Evolutionary conservation across 345 rosid species (phyloP), one percentile per base, ranked within the genome.

Genomic region (Rhodamnia argentea): DNA sequence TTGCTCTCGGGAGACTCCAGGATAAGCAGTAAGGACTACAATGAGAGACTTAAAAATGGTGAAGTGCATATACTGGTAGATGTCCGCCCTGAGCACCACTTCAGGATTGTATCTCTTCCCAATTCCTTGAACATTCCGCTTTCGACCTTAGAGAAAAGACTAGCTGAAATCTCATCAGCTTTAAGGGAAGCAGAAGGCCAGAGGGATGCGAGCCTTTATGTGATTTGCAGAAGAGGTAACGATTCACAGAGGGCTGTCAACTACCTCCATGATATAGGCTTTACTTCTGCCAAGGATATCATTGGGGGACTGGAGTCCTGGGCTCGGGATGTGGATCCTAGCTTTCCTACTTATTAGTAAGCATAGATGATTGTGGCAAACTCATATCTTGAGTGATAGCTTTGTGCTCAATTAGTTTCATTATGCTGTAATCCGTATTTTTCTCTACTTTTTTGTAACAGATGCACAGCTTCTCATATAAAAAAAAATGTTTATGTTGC

Each of bases 231-330:
- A 90, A 95, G 99, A 44, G 99, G 99, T 84, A 97, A 97, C 18
- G 96, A 96, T 89, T 97, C 99, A 53, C 99, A 97, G 90, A 94
- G 95, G 86, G 99, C 99, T 23, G 99, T 97, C 74, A 89, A 96
- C 56, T 86, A 87, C 83, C 93, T 96, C 82, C 95, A 91, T 55
- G 91, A 90, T 23, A 83, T 85, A 54, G 99, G 99, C 81, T 92
- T 94, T 57, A 23, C 78, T 84, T 89, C 92, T 15, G 99, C 96
- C 22, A 95, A 86, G 87, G 99, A 96, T 87, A 93, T 97, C 64
- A 83, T 93, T 16, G 99, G 99, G 54, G 99, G 99, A 14, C 82
- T 96, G 22, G 95, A 95, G 89, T 92, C 93, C 26, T 97, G 99
- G 99, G 91, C 94, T 40, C 89, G 82, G 20, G 93, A 94, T 13